Evolutionary conservation across 2,329 filamentous ascomycete species (phyloP), one percentile per base, ranked within the genome.

Genomic region (Furcasterigmium furcatum): DNA sequence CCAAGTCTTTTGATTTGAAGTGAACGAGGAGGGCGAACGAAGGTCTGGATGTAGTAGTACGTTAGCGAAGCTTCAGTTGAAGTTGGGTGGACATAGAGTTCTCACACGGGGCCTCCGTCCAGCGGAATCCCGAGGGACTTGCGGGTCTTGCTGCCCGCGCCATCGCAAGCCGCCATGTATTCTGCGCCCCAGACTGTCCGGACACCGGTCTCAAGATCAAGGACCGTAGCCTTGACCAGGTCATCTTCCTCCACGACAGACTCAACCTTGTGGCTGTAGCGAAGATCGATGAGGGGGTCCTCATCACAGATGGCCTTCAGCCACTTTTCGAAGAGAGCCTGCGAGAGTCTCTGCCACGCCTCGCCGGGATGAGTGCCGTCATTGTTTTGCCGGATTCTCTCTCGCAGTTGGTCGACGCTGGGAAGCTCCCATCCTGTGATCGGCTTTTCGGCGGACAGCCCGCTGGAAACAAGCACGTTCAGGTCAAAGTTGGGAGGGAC

Each of bases 1-100:
- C 30, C 13, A 42, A 25, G 25, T 42, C 40, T 22, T 4, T 12
- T 5, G 40, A 42, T 19, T 42, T 42, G 40, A 42, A 42, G 25
- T 42, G 40, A 9, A 42, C 40, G 18, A 42, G 40, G 27, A 30
- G 27, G n/a, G 27, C 27, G n/a, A 10, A 30, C n/a, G 27, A 30
- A 12, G 27, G 27, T 10, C 27, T 30, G 27, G 25, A 29, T 8
- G 25, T 29, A 29, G 8, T 29, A 29, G 8, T 29, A 29, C 13
- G 8, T 8, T 29, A 29, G 8, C 8, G 8, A 13, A 29, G 25
- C 25, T 8, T 29, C 13, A 13, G 13, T 29, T 30, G 27, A 8
- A 30, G 10, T 12, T 30, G 10, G 4, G 27, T 10, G n/a, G 27
- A 30, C 10, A n/a, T n/a, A n/a, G n/a, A n/a, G n/a, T n/a, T 4